Base-by-base conservation (phyloP, 495 filamentous ascomycete species). In the Penicillium diatomitis region DNA sequence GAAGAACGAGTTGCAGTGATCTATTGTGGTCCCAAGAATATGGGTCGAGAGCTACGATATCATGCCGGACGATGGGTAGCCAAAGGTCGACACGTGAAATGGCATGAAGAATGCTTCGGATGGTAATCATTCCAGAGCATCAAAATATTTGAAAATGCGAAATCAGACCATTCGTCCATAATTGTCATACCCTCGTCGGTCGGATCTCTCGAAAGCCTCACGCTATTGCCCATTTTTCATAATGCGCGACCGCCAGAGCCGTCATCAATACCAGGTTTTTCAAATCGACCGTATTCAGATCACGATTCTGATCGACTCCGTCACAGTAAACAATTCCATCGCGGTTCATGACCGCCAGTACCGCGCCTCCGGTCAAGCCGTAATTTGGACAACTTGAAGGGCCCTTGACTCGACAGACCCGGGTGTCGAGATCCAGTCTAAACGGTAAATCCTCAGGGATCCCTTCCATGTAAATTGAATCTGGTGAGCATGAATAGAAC, bases 21-120 rank as follows among this genome's bases (percentile, higher is more conserved):
- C 6, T 50, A 44, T n/a, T 50, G 48, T 36, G 48, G 48, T 9
- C 48, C 48, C 3, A 32, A 36, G 27, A 41, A 27, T 8, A 50
- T 50, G 48, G 48, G 39, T 8, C 40, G 40, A 6, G 48, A 50
- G 10, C 6, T 50, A 34, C 32, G 40, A 10, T 6, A 5, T 9
- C 34, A 42, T 20, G 33, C 39, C 3, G 32, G 40, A 4, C 28
- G 30, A 11, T 50, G 48, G 48, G 40, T 44, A 3, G 6, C 31
- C 10, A 33, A 8, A 27, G 41, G 41, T 7, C 41, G 41, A 44
- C 11, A 33, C 3, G 41, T 44, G 0, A 1, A 20, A 4, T 44
- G 41, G 41, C 41, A 44, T 32, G n/a, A 44, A 44, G 41, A 44
- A 32, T 12, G 30, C 31, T 44, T 44, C 29, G 41, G 41, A 6